Conservation (phyloP, 208 protist species). For the Sergeia podlipaevii region DNA sequence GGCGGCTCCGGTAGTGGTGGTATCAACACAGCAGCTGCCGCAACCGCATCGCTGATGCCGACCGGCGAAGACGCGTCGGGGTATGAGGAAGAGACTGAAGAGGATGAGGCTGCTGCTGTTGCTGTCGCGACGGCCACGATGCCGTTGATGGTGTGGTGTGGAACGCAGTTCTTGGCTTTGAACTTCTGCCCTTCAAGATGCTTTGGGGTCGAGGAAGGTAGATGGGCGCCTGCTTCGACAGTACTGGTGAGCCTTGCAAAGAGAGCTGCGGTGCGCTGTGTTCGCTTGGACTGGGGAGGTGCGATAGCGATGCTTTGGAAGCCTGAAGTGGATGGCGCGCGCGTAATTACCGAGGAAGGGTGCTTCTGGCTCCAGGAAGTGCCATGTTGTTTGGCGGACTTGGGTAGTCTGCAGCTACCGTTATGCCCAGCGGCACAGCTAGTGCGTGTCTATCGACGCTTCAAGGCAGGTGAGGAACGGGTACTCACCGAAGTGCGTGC, state of each 20-base stretch:
- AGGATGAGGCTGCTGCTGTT: too few species aligned
- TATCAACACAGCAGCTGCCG: too few species aligned
- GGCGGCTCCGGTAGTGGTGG: too few species aligned
- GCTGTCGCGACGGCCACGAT: slow-evolving; percentile 2
- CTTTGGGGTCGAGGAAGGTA: too few species aligned
- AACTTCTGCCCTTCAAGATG: slow-evolving; percentile 19
- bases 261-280: slow-evolving; percentile 21
- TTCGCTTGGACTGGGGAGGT: slow-evolving; percentile 38
- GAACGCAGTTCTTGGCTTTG: slow-evolving; percentile 23
- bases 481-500: too few species aligned
- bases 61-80: too few species aligned
- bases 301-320: too few species aligned
- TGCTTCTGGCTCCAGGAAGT: slow-evolving; percentile 33
- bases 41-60: too few species aligned
- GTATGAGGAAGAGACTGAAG: too few species aligned
- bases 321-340: slow-evolving; percentile 31
- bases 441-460: too few species aligned
- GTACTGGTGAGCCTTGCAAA: slow-evolving; percentile 21
- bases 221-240: slow-evolving; percentile 19
- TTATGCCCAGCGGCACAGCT: slow-evolving; percentile 19
- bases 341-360: slow-evolving; percentile 20
- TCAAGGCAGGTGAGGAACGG: too few species aligned
- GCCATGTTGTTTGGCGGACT: slow-evolving; percentile 8
- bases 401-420: slow-evolving; percentile 22
- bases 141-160: slow-evolving; percentile 24